Evolutionary conservation across 495 filamentous ascomycete species (phyloP).

Genomic region (Patellaria atrata): DNA sequence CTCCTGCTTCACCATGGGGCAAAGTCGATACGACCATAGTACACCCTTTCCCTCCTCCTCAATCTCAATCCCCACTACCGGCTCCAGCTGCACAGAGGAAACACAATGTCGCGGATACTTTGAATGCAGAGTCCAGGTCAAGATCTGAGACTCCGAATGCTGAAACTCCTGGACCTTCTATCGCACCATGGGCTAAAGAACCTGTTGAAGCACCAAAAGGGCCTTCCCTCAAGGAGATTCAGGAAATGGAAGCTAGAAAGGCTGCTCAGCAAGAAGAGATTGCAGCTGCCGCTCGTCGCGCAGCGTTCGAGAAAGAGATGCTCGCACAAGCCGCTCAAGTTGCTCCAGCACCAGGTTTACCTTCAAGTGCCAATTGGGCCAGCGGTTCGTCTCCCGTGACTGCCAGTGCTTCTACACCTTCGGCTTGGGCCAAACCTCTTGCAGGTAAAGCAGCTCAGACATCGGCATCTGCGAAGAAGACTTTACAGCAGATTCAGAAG

Average conservation of each 20-base stretch:
- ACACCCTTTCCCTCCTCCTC: slow-evolving; percentile 64
- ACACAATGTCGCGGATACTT: slow-evolving; percentile 69
- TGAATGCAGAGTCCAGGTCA: slow-evolving; percentile 56
- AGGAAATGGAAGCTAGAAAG: slow-evolving; percentile 84
- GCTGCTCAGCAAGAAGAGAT: slow-evolving; percentile 82
- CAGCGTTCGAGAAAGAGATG: slow-evolving; percentile 66
- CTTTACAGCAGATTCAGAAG: slow-evolving; percentile 87
- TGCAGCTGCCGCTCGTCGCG: slow-evolving; percentile 66
- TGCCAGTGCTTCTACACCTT: slow-evolving; percentile 35
- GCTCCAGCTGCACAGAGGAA: slow-evolving; percentile 78
- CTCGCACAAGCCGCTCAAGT: slow-evolving; percentile 49
- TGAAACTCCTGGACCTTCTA: slow-evolving; percentile 31
- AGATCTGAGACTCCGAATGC: slow-evolving; percentile 53
- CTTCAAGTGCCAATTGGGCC: slow-evolving; percentile 84
- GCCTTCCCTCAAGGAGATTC: slow-evolving; percentile 90
- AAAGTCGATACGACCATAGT: slow-evolving; percentile 48
- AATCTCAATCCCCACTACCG: slow-evolving; percentile 63
- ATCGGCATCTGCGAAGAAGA: slow-evolving; percentile 56
- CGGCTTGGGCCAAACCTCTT: slow-evolving; percentile 52
- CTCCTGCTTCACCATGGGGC: slow-evolving; percentile 43
- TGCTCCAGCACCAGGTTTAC: slow-evolving; percentile 58
- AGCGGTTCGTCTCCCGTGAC: slow-evolving; percentile 50
- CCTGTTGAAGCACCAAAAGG: slow-evolving; percentile 62
- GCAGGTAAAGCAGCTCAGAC: slow-evolving; percentile 41
- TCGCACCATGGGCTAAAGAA: slow-evolving; percentile 93